Percentiles rank a stretch among this genome's conserved stretches.
Evolutionary conservation across 2,329 filamentous ascomycete genomes (phyloP).

Genomic region (Paecilomyces niveus): DNA sequence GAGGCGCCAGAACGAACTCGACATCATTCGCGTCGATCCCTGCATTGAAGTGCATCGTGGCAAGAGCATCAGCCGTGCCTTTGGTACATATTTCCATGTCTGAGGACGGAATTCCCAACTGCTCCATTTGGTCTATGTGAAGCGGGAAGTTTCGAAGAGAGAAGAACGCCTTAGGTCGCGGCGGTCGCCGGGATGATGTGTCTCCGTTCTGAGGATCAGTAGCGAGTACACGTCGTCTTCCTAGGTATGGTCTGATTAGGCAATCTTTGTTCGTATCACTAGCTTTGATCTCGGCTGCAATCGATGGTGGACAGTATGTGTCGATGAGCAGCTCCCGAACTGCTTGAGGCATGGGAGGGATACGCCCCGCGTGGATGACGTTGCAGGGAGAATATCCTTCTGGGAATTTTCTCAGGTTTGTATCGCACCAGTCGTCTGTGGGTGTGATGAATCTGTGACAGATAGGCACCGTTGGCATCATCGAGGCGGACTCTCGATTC

Average conservation of each 20-base stretch:
- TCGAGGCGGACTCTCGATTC: background rate
- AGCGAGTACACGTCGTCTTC: conserved; percentile 20
- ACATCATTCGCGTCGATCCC: conserved; percentile 47
- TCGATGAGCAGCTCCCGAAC: conserved; percentile 23
- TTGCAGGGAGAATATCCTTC: conserved; percentile 25
- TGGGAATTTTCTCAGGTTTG: conserved; percentile 18
- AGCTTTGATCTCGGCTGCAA: conserved; percentile 17
- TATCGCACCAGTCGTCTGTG: conserved; percentile 20
- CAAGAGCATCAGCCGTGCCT: conserved; percentile 45
- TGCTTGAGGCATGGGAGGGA: conserved; percentile 20
- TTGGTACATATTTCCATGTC: conserved; percentile 28
- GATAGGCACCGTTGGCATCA: conserved; percentile 14
- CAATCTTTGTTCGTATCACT: conserved; percentile 39
- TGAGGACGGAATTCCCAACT: conserved; percentile 26
- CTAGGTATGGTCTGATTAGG: conserved; percentile 45
- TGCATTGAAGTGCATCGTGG: conserved; percentile 44
- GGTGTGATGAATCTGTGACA: conserved; percentile 18
- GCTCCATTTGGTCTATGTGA: conserved; percentile 44
- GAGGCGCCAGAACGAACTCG: conserved; percentile 46
- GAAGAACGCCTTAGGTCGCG: conserved; percentile 18
- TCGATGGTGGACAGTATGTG: conserved; percentile 22
- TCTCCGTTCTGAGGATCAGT: conserved; percentile 1
- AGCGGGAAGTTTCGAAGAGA: conserved; percentile 45
- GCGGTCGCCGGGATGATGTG: conserved; percentile 3
- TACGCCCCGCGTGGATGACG: conserved; percentile 26